phyloP scores from a whole-genome alignment of 495 filamentous ascomycete species.

The Coniosporium apollinis region DNA sequence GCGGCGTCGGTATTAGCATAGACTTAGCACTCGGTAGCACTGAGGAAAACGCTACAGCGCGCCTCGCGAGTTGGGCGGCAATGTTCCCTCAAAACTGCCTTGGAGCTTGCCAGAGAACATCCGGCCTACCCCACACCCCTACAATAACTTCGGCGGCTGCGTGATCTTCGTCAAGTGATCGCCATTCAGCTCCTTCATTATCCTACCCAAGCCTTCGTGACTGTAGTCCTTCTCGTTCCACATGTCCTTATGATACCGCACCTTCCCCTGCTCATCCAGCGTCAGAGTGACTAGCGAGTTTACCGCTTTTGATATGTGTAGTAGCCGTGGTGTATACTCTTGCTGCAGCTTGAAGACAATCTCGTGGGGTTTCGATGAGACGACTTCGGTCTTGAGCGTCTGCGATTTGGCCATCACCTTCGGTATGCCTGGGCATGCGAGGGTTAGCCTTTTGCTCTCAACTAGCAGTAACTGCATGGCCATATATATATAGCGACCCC shows the following conservation, averaged over 20 bases:
- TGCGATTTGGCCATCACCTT: constrained; percentile 24
- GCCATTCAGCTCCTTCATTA: constrained; percentile 33
- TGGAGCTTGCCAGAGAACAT: no score
- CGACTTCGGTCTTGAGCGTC: constrained; percentile 27
- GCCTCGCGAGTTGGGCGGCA: no score
- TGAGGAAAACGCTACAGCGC: no score
- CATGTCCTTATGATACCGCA: constrained; percentile 35
- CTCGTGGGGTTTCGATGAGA: constrained; percentile 18
- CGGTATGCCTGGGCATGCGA: constrained; percentile 16
- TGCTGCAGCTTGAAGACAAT: constrained; percentile 30
- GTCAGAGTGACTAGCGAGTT: constrained; percentile 26
- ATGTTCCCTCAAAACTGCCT: no score
- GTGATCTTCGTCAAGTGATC: constrained; percentile 24
- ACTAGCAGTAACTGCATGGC: no score
- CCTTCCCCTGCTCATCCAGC: constrained; percentile 27
- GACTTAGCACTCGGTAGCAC: no score
- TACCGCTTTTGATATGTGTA: constrained; percentile 22
- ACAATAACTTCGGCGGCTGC: constrained; percentile 2
- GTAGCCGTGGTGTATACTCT: constrained; percentile 26
- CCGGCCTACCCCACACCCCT: no score
- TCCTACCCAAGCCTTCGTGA: constrained; percentile 31
- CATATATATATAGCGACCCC: no score
- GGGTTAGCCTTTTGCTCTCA: no score
- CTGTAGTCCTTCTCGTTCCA: constrained; percentile 36
- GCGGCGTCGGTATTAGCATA: no score